phyloP scores from a whole-genome alignment of 805 yeast genomes.

The Yarrowia sp. region DNA sequence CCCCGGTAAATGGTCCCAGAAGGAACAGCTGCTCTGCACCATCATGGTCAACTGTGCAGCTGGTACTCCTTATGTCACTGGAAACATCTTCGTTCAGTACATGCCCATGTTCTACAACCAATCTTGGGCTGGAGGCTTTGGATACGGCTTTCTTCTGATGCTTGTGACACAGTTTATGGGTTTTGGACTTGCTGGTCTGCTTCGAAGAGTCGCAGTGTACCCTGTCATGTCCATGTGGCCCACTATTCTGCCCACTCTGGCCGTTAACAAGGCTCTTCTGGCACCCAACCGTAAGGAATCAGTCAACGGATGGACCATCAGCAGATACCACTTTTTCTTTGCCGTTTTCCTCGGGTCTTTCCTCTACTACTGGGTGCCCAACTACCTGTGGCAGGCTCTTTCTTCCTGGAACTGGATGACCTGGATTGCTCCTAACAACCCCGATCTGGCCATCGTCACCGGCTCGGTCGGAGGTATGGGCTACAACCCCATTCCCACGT shows the following conservation, averaged over 20 bases:
- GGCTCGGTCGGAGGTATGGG: slow-evolving; percentile 57
- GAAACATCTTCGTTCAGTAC: slow-evolving; percentile 32
- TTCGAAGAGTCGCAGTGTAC: slow-evolving; percentile 57
- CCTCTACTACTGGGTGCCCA: slow-evolving; percentile 71
- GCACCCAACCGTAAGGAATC: slow-evolving; percentile 52
- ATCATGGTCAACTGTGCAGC: slow-evolving; percentile 50
- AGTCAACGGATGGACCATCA: slow-evolving; percentile 66
- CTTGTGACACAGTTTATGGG: slow-evolving; percentile 60
- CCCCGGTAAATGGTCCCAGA: slow-evolving; percentile 65
- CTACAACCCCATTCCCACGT: slow-evolving; percentile 53
- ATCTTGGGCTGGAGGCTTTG: slow-evolving; percentile 40
- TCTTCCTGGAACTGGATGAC: slow-evolving; percentile 67
- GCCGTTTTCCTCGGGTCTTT: slow-evolving; percentile 55
- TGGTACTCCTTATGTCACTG: slow-evolving; percentile 50
- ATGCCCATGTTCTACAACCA: slow-evolving; percentile 37
- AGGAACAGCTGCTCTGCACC: slow-evolving; percentile 68
- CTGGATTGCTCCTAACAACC: slow-evolving; percentile 62
- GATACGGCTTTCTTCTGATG: slow-evolving; percentile 56
- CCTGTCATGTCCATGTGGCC: slow-evolving; percentile 57
- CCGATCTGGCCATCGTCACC: slow-evolving; percentile 64
- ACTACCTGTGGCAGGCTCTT: slow-evolving; percentile 66
- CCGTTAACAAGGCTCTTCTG: slow-evolving; percentile 49
- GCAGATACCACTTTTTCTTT: slow-evolving; percentile 60
- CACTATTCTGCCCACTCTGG: slow-evolving; percentile 62
- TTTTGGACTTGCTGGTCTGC: slow-evolving; percentile 62